These are phyloP conservation scores for Candida schatavii DNA, from an alignment of 805 yeast genomes.

Conservation along the genomic window DNA sequence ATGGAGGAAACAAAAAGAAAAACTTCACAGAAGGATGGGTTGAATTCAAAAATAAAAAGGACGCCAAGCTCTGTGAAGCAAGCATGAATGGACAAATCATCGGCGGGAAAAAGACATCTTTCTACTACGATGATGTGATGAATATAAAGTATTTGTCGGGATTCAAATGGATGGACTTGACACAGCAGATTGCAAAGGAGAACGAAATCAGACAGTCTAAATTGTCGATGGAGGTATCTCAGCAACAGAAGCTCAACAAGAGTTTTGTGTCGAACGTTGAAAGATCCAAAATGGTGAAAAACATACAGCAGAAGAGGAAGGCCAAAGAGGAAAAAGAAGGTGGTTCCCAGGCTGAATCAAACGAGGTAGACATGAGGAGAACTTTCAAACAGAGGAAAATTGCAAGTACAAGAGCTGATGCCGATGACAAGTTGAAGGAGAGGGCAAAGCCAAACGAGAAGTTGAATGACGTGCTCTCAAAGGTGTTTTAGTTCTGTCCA, in stretches of 20 bases:
- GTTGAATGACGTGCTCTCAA: slow-evolving; percentile 49
- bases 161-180: slow-evolving; percentile 93
- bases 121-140: slow-evolving; percentile 90
- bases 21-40: slow-evolving; percentile 96
- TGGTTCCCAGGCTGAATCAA: slow-evolving; percentile 17
- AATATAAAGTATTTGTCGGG: slow-evolving; percentile 86
- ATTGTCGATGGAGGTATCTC: slow-evolving; percentile 82
- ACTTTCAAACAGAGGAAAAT: slow-evolving; percentile 70
- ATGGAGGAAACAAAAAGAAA: slow-evolving; percentile 89
- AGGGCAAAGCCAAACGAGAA: slow-evolving; percentile 38
- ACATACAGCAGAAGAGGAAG: slow-evolving; percentile 54
- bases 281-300: slow-evolving; percentile 73
- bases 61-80: slow-evolving; percentile 84
- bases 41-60: slow-evolving; percentile 77
- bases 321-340: slow-evolving; percentile 15
- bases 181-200: slow-evolving; percentile 89
- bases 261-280: slow-evolving; percentile 82
- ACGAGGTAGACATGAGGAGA: slow-evolving; percentile 45
- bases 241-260: slow-evolving; percentile 84
- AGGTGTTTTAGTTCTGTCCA: slow-evolving; percentile 55
- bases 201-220: slow-evolving; percentile 85
- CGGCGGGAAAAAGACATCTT: slow-evolving; percentile 90
- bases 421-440: slow-evolving; percentile 44
- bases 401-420: slow-evolving; percentile 64
- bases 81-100: slow-evolving; percentile 85